Evolutionary conservation across 1,284 basidiomycete species (phyloP).

Genomic region (Boletus calvinii): DNA sequence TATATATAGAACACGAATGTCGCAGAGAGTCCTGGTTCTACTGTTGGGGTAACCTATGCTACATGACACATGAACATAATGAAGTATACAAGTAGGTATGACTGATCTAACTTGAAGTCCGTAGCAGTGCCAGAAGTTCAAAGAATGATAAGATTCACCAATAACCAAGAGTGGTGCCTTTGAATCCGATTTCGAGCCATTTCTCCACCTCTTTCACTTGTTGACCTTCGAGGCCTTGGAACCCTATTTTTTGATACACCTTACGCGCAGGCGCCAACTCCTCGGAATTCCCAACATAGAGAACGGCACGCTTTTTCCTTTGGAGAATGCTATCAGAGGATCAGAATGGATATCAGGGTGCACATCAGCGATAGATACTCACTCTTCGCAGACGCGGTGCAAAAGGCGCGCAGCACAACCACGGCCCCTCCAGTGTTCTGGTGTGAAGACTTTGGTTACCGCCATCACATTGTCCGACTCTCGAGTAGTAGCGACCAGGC

Average conservation of each 20-base stretch:
- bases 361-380: slow-evolving; percentile 15
- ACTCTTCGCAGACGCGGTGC: slow-evolving; percentile 43
- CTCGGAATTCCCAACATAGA: slow-evolving; percentile 46
- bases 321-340: slow-evolving; percentile 27
- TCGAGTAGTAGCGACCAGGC: slow-evolving; percentile 56
- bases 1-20: not conserved
- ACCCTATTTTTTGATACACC: slow-evolving; percentile 24
- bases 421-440: slow-evolving; percentile 38
- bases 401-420: slow-evolving; percentile 48
- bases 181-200: slow-evolving; percentile 26
- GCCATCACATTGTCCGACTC: slow-evolving; percentile 41
- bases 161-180: slow-evolving; percentile 14
- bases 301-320: slow-evolving; percentile 42
- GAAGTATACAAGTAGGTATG: not conserved
- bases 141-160: slow-evolving; percentile 10
- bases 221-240: slow-evolving; percentile 23
- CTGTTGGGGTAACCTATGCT: slow-evolving; percentile 8
- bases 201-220: slow-evolving; percentile 18
- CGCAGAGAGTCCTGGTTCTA: not conserved
- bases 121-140: not conserved
- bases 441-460: slow-evolving; percentile 53
- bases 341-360: not conserved
- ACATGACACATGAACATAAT: not conserved
- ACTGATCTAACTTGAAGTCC: not conserved
- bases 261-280: slow-evolving; percentile 21